These are phyloP conservation scores for Xerocomellus intermedius DNA, from an alignment of 768 basidiomycete genomes.

Conservation along the genomic window DNA sequence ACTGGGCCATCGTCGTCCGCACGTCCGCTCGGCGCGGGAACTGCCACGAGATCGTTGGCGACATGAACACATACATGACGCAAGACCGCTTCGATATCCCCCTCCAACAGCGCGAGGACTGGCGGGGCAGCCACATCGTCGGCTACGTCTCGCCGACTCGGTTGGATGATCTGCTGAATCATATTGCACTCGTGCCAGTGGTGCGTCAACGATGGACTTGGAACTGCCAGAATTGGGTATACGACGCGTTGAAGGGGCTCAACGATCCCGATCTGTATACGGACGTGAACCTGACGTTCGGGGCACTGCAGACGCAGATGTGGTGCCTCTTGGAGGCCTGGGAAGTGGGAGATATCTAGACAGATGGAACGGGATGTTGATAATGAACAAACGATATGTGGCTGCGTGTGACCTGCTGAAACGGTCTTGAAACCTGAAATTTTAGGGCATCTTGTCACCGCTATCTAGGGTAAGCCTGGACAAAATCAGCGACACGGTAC, in stretches of 20 bases:
- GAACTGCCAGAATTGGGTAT: conserved; percentile 32
- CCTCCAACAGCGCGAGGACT: conserved; percentile 4
- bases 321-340: conserved; percentile 27
- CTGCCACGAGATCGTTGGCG: conserved; percentile 25
- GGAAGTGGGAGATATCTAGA: conserved; percentile 26
- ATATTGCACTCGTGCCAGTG: conserved; percentile 18
- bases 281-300: conserved; percentile 14
- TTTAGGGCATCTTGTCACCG: not conserved
- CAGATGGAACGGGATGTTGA: not conserved
- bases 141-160: conserved; percentile 17
- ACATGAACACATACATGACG: conserved; percentile 16
- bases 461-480: no score
- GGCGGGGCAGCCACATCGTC: conserved; percentile 25
- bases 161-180: conserved; percentile 8
- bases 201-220: conserved; percentile 16
- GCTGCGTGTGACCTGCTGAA: not conserved
- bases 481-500: no score
- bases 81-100: conserved; percentile 12
- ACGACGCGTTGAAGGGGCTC: conserved; percentile 18
- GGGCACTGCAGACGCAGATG: conserved; percentile 26
- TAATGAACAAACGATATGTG: not conserved
- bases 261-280: conserved; percentile 11
- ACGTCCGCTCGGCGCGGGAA: conserved; percentile 19
- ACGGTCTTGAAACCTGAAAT: not conserved
- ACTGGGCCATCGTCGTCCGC: conserved; percentile 29